phyloP scores from a whole-genome alignment of 306 rosid species.

The Rosa rugosa region DNA sequence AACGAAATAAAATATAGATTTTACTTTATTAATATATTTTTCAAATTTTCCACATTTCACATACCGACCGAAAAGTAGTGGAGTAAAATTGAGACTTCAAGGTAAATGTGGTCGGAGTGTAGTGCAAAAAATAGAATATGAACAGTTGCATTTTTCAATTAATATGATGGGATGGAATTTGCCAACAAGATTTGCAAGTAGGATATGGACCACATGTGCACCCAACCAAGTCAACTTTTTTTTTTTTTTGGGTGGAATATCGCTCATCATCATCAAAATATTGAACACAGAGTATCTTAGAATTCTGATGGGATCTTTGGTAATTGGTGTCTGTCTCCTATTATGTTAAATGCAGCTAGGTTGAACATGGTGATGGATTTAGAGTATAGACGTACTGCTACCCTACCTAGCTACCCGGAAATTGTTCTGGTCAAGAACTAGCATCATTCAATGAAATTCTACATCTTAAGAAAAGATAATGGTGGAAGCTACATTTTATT shows the following conservation, averaged over 20 bases:
- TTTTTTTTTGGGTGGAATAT: background rate
- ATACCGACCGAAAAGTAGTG: too few species aligned
- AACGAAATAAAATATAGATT: background rate
- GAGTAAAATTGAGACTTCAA: background rate
- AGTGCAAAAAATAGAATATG: background rate
- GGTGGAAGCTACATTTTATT: too few species aligned
- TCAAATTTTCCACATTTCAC: background rate
- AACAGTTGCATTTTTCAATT: background rate
- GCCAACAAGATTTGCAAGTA: background rate
- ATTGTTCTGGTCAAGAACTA: background rate
- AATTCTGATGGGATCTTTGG: background rate
- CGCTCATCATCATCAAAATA: background rate
- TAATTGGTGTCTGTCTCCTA: background rate
- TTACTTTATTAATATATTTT: background rate
- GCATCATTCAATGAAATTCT: too few species aligned
- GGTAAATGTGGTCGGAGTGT: background rate
- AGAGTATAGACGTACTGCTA: background rate
- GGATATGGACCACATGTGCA: conserved; percentile 12
- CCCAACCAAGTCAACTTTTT: background rate
- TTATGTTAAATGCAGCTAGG: background rate
- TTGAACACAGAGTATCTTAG: background rate
- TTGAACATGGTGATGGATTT: background rate
- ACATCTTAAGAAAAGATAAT: too few species aligned
- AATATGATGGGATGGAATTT: background rate
- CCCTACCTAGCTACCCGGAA: background rate